Percentiles rank a stretch among this genome's conserved stretches.
Conservation (phyloP, 1,284 basidiomycete species). For the Microbotryum saponariae region DNA sequence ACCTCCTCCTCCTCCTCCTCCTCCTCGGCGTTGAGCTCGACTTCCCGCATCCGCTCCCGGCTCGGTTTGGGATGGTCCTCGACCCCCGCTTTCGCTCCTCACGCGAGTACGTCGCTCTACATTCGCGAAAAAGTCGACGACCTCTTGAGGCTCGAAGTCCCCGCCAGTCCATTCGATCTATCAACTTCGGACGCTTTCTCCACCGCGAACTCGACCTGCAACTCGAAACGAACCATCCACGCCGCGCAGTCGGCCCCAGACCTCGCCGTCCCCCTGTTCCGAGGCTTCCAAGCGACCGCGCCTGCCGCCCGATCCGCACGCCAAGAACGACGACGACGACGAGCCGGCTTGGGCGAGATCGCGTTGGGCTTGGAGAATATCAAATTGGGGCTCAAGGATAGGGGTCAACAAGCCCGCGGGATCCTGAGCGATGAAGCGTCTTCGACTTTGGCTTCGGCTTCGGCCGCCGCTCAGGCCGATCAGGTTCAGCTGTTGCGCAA, state of each 20-base stretch:
- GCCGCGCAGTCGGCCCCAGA: constrained; percentile 7
- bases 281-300: constrained; percentile 84
- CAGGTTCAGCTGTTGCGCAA: constrained; percentile 46
- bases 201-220: not conserved
- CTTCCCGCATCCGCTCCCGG: constrained; percentile 12
- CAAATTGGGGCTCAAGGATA: constrained; percentile 62
- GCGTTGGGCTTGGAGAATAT: constrained; percentile 62
- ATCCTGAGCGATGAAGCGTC: constrained; percentile 60
- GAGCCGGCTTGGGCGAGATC: constrained; percentile 46
- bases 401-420: constrained; percentile 68
- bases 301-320: constrained; percentile 74
- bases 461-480: constrained; percentile 45
- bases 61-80: constrained; percentile 47
- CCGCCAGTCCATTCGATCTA: constrained; percentile 24
- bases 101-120: constrained; percentile 49
- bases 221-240: not conserved
- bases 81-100: constrained; percentile 51
- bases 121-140: constrained; percentile 33
- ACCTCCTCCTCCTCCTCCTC: constrained; percentile 6
- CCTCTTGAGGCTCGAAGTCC: constrained; percentile 30
- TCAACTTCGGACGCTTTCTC: not conserved
- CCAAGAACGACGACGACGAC: constrained; percentile 62
- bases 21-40: not conserved
- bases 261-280: constrained; percentile 48
- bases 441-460: not conserved